phyloP scores from a whole-genome alignment of 768 basidiomycete species.

The Pleurotus pulmonarius region DNA sequence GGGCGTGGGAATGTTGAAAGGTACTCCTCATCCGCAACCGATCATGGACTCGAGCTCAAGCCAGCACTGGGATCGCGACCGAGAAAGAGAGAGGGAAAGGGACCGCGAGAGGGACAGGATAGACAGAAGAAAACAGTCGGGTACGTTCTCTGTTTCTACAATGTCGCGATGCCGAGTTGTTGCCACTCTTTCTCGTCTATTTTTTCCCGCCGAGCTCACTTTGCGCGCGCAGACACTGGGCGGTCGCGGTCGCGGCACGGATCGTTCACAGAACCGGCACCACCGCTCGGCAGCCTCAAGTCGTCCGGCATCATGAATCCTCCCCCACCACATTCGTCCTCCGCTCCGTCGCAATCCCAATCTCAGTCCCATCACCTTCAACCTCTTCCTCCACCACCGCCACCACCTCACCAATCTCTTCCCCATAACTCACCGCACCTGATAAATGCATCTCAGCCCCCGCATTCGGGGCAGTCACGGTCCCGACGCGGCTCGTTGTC shows the following conservation, averaged over 20 bases:
- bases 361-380: constrained; percentile 1
- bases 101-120: neutral
- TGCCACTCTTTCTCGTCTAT: neutral
- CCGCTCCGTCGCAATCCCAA: neutral
- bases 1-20: constrained; percentile 18
- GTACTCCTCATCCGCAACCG: constrained; percentile 13
- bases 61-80: constrained; percentile 15
- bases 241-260: constrained; percentile 11
- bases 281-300: constrained; percentile 6
- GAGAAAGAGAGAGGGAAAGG: constrained; percentile 10
- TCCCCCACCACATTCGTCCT: constrained; percentile 4
- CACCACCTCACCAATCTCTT: neutral
- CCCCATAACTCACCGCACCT: neutral
- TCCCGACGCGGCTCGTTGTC: constrained; percentile 6
- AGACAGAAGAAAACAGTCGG: neutral
- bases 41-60: constrained; percentile 21
- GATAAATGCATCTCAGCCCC: neutral
- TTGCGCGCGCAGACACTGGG: constrained; percentile 12
- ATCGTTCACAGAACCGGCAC: constrained; percentile 5
- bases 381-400: neutral
- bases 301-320: constrained; percentile 2
- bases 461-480: neutral
- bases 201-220: neutral
- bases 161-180: neutral
- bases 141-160: neutral